phyloP scores from a whole-genome alignment of 1,139 yeast genomes.

The Entelexis sorbosivorans region DNA sequence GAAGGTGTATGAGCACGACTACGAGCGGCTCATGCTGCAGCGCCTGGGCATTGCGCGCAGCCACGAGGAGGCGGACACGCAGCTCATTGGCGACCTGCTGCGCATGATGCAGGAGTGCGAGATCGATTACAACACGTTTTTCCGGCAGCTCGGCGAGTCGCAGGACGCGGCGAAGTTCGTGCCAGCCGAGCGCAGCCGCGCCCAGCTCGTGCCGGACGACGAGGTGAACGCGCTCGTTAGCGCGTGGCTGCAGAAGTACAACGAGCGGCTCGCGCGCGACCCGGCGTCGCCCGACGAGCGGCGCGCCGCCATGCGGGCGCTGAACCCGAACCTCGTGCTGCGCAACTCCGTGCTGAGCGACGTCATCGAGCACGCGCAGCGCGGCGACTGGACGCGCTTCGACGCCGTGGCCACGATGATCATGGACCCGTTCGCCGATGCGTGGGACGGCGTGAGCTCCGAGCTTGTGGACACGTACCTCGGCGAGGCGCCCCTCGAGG shows the following conservation, averaged over 20 bases:
- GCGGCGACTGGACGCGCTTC: constrained; percentile 25
- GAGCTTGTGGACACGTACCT: constrained; percentile 7
- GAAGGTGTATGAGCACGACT: constrained; percentile 47
- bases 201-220: constrained; percentile 26
- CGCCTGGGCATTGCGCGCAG: constrained; percentile 52
- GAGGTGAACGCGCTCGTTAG: constrained; percentile 30
- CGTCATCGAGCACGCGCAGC: constrained; percentile 41
- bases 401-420: constrained; percentile 31
- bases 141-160: constrained; percentile 46
- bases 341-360: constrained; percentile 81
- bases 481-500: constrained; percentile 10
- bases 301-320: constrained; percentile 34
- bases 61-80: constrained; percentile 35
- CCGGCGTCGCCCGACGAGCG: constrained; percentile 33
- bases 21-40: constrained; percentile 48
- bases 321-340: constrained; percentile 74
- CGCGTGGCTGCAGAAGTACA: constrained; percentile 35
- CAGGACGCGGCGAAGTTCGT: constrained; percentile 26
- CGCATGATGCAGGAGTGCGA: constrained; percentile 50
- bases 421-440: constrained; percentile 29
- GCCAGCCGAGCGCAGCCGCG: constrained; percentile 28
- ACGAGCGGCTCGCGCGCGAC: constrained; percentile 35
- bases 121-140: constrained; percentile 73
- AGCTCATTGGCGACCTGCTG: constrained; percentile 49
- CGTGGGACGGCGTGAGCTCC: constrained; percentile 12